Evolutionary conservation across 306 rosid species (phyloP).

Genomic region (Malus asiatica): DNA sequence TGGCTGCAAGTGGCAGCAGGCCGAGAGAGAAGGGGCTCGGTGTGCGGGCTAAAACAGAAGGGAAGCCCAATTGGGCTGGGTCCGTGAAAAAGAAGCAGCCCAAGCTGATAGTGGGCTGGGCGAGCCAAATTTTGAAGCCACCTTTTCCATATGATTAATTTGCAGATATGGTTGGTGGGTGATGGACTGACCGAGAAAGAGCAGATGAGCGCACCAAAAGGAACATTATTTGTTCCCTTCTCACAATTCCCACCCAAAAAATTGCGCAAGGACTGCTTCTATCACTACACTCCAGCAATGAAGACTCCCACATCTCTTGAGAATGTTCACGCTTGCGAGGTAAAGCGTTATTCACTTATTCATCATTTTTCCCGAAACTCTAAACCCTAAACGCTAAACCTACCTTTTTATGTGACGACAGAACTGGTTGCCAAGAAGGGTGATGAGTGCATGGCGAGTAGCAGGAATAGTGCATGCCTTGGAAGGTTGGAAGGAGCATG

Average conservation of each 20-base stretch:
- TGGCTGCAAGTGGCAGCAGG: no score
- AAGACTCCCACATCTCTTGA: slow-evolving; percentile 35
- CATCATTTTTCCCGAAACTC: not conserved
- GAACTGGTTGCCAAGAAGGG: slow-evolving; percentile 79
- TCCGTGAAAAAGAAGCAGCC: no score
- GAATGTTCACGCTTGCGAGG: slow-evolving; percentile 82
- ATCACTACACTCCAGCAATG: slow-evolving; percentile 71
- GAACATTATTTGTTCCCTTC: slow-evolving; percentile 62
- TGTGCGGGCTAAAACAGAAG: no score
- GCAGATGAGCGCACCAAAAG: slow-evolving; percentile 62
- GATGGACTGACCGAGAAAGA: slow-evolving; percentile 40
- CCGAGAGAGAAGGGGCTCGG: no score
- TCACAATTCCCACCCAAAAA: slow-evolving; percentile 65
- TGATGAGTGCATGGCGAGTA: slow-evolving; percentile 73
- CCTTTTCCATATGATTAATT: no score
- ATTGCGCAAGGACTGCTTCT: slow-evolving; percentile 61
- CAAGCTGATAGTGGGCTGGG: no score
- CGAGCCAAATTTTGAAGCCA: no score
- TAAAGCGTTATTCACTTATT: not conserved
- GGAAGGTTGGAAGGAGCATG: slow-evolving; percentile 61
- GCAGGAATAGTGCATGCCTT: slow-evolving; percentile 66
- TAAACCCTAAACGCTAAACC: not conserved
- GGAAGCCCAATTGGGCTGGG: no score
- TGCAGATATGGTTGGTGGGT: slow-evolving; percentile 69
- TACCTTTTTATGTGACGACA: not conserved